Evolutionary conservation across 371 early-diverging fungal species (phyloP).

Genomic region (Sporodiniella umbellata): DNA sequence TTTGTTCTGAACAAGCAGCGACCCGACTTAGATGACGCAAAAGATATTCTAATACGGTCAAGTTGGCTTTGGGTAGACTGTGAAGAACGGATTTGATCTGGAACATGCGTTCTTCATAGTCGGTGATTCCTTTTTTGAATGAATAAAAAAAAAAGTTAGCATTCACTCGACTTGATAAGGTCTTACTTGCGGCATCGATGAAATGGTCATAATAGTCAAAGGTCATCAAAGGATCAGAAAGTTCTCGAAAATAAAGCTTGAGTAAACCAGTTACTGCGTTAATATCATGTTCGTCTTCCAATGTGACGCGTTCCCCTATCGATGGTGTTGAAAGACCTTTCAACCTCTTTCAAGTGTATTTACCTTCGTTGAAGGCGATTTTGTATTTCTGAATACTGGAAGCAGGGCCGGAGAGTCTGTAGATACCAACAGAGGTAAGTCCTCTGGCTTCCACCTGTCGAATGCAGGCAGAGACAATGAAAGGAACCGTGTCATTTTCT

Average conservation of each 20-base stretch:
- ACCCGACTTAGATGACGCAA: constrained; percentile 70
- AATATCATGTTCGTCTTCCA: constrained; percentile 65
- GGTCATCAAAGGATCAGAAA: constrained; percentile 74
- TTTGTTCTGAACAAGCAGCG: constrained; percentile 58
- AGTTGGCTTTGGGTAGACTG: constrained; percentile 66
- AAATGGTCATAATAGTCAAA: constrained; percentile 76
- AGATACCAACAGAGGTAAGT: constrained; percentile 70
- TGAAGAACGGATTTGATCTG: constrained; percentile 70
- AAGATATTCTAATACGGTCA: constrained; percentile 65
- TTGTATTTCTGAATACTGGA: constrained; percentile 68
- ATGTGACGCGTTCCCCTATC: constrained; percentile 33
- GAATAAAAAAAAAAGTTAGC: constrained; percentile 1
- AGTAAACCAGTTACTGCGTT: constrained; percentile 74
- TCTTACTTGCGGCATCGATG: constrained; percentile 72
- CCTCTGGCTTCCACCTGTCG: constrained; percentile 65
- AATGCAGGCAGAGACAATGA: constrained; percentile 63
- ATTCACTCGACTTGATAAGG: neutral
- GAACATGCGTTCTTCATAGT: constrained; percentile 74
- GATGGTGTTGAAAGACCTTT: neutral
- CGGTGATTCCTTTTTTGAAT: constrained; percentile 65
- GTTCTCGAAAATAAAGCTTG: constrained; percentile 82
- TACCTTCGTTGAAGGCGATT: constrained; percentile 56
- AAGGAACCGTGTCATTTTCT: constrained; percentile 51
- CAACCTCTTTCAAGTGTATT: neutral
- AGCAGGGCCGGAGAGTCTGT: constrained; percentile 78